Conservation (phyloP, 176 grass and related monocot species). For the Themeda triandra region DNA sequence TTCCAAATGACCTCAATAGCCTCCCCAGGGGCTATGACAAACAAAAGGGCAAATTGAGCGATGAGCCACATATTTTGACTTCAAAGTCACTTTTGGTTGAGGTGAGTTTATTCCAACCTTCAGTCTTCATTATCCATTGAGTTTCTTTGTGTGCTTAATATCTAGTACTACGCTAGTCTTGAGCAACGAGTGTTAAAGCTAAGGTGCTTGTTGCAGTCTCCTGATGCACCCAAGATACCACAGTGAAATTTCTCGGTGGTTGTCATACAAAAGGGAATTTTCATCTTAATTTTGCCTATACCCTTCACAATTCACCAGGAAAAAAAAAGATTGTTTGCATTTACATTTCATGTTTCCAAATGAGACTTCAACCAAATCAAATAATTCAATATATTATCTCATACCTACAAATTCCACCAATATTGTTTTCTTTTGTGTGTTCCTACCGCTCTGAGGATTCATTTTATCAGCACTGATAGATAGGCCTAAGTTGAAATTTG, state of each 20-base stretch:
- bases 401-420: background rate
- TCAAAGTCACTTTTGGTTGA: conserved; percentile 70
- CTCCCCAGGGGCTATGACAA: conserved; percentile 86
- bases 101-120: conserved; percentile 40
- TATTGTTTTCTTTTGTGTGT: background rate
- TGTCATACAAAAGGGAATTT: conserved; percentile 1
- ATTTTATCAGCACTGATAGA: background rate
- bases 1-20: conserved; percentile 50
- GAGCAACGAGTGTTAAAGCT: background rate
- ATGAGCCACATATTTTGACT: conserved; percentile 80
- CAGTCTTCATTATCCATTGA: background rate
- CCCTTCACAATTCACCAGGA: background rate
- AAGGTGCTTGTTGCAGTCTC: background rate
- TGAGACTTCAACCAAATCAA: background rate
- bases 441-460: background rate
- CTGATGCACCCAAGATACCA: background rate
- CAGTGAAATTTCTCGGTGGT: background rate
- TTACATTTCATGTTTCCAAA: background rate
- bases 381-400: background rate
- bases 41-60: conserved; percentile 55
- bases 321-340: background rate
- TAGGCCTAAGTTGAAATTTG: background rate
- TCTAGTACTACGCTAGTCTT: background rate
- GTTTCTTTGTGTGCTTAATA: background rate
- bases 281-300: background rate